These are phyloP conservation scores for Anisodus acutangulus DNA, from an alignment of 257 asterid genomes.

Conservation along the genomic window DNA sequence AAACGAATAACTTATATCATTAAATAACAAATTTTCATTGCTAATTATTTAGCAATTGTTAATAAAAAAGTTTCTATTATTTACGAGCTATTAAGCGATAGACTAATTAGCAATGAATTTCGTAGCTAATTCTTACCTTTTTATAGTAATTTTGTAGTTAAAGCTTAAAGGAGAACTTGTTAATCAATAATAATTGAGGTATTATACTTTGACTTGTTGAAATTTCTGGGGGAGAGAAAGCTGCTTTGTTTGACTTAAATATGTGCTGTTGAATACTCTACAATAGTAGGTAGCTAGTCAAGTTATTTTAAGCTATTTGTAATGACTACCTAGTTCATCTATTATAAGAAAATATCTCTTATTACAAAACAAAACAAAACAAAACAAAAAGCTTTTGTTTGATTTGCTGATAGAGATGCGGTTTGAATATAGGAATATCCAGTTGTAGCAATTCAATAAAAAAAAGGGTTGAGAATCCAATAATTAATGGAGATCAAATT, in stretches of 20 bases:
- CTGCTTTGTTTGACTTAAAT: constrained; percentile 6
- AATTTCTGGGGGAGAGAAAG: not conserved
- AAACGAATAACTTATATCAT: too few species aligned
- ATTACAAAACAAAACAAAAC: too few species aligned
- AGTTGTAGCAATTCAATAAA: not conserved
- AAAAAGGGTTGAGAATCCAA: not conserved
- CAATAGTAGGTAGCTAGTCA: not conserved
- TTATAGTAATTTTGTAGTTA: not conserved
- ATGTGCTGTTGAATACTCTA: not conserved
- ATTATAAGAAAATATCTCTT: too few species aligned
- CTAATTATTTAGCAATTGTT: not conserved
- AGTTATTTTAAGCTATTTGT: not conserved
- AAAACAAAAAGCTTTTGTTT: not conserved
- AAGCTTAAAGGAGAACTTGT: not conserved
- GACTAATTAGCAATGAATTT: not conserved
- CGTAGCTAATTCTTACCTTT: not conserved
- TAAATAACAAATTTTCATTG: not conserved
- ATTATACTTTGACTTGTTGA: not conserved
- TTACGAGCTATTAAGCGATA: not conserved
- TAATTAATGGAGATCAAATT: not conserved
- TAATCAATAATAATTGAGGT: not conserved
- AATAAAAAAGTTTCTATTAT: too few species aligned
- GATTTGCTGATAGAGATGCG: not conserved
- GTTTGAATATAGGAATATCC: not conserved
- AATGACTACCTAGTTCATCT: too few species aligned